Evolutionary conservation across 2,329 filamentous ascomycete genomes (phyloP).

Genomic region (Claviceps lovelessii): DNA sequence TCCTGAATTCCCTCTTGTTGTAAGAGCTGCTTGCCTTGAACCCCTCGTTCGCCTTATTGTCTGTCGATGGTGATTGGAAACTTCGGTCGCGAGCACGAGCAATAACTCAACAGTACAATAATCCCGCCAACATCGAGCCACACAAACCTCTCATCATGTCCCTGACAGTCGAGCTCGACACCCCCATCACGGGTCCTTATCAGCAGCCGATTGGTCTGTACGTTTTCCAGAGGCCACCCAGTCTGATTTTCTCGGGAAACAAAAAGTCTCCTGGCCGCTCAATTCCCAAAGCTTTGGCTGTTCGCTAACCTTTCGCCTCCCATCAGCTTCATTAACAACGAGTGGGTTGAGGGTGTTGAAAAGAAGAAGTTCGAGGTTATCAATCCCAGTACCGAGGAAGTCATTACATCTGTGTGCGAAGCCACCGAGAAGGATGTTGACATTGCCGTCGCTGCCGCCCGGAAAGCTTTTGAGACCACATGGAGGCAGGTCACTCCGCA

Average conservation of each 20-base stretch:
- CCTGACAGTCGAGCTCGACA: constrained; percentile 49
- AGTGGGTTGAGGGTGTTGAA: constrained; percentile 66
- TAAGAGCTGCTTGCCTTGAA: too few relatives aligned
- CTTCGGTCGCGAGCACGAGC: not conserved
- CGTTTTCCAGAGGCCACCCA: constrained; percentile 15
- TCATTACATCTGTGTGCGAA: constrained; percentile 71
- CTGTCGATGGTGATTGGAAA: too few relatives aligned
- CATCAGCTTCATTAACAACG: constrained; percentile 75
- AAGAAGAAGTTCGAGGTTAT: constrained; percentile 86
- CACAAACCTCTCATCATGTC: constrained; percentile 20
- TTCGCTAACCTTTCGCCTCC: not conserved
- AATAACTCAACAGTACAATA: not conserved
- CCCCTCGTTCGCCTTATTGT: not conserved
- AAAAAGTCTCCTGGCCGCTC: not conserved
- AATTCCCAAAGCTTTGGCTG: not conserved
- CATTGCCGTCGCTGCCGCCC: constrained; percentile 69
- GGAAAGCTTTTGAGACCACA: constrained; percentile 65
- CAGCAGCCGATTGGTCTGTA: constrained; percentile 49
- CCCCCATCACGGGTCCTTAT: constrained; percentile 47
- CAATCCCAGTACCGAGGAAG: constrained; percentile 74
- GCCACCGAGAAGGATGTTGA: constrained; percentile 77
- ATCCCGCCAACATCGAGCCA: not conserved
- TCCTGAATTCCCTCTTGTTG: not conserved
- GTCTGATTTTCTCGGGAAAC: not conserved
- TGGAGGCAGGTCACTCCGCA: constrained; percentile 58